These are phyloP conservation scores for Umbelopsis sp. DNA, from an alignment of 371 early-diverging fungal species.

Conservation along the genomic window DNA sequence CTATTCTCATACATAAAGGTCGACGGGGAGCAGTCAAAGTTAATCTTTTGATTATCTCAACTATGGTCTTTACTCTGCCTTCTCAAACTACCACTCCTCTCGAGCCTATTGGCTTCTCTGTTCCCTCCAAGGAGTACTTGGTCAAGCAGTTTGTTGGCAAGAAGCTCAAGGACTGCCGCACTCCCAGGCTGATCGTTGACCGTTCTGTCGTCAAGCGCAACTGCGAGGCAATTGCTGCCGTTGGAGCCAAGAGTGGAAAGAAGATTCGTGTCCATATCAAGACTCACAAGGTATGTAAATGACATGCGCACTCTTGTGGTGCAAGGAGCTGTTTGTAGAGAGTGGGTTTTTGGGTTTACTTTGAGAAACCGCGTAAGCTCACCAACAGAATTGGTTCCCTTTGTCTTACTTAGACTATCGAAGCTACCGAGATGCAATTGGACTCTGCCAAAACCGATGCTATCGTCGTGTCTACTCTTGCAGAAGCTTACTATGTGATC, in stretches of 20 bases:
- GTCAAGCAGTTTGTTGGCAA: constrained; percentile 37
- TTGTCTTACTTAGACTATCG: constrained; percentile 33
- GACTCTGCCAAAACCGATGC: constrained; percentile 35
- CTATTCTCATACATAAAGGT: constrained; percentile 5
- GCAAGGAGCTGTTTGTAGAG: background rate
- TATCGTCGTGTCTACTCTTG: constrained; percentile 50
- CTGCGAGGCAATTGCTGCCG: constrained; percentile 30
- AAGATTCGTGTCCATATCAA: constrained; percentile 49
- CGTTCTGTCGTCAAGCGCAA: constrained; percentile 36
- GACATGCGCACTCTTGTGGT: background rate
- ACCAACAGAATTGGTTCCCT: too few relatives aligned
- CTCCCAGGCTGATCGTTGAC: constrained; percentile 45
- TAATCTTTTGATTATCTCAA: background rate
- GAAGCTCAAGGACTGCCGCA: constrained; percentile 36
- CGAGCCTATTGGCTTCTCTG: constrained; percentile 21
- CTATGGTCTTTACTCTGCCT: constrained; percentile 21
- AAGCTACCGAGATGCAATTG: constrained; percentile 43
- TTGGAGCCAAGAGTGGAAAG: constrained; percentile 26
- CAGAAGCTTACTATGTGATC: constrained; percentile 44
- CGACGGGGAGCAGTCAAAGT: background rate
- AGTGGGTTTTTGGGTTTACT: background rate
- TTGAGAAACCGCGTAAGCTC: too few relatives aligned
- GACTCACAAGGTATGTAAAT: constrained; percentile 49
- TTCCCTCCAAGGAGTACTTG: constrained; percentile 28
- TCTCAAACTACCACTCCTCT: constrained; percentile 31